Percentiles rank a stretch among this genome's conserved stretches.
Conservation (phyloP, 2,329 filamentous ascomycete genomes). For the Apiospora sp. region DNA sequence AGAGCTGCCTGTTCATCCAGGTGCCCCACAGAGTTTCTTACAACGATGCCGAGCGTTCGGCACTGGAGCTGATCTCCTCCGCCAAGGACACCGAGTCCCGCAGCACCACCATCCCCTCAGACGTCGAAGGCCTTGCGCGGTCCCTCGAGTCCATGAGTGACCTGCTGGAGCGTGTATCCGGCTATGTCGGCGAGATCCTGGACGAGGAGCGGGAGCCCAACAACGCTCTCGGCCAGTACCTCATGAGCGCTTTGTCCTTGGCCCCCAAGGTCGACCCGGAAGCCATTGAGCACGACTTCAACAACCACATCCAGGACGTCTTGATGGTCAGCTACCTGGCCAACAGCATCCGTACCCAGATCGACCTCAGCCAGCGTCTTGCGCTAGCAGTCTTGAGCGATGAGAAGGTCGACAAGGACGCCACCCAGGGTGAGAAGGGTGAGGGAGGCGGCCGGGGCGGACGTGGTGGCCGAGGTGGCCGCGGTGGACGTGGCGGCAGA, state of each 20-base stretch:
- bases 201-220: slow-evolving; percentile 92
- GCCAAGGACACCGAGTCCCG: slow-evolving; percentile 83
- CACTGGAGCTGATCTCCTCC: slow-evolving; percentile 82
- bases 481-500: slow-evolving; percentile 53
- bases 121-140: slow-evolving; percentile 88
- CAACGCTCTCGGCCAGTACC: slow-evolving; percentile 90
- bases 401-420: slow-evolving; percentile 55
- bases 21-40: slow-evolving; percentile 95
- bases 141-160: slow-evolving; percentile 87
- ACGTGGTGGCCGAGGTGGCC: slow-evolving; percentile 52
- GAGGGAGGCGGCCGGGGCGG: slow-evolving; percentile 44
- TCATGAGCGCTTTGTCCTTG: slow-evolving; percentile 91
- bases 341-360: slow-evolving; percentile 98
- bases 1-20: slow-evolving; percentile 97
- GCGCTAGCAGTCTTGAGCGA: slow-evolving; percentile 75
- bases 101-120: slow-evolving; percentile 76
- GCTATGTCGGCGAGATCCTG: slow-evolving; percentile 91
- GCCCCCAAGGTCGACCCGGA: slow-evolving; percentile 92
- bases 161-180: slow-evolving; percentile 89
- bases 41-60: slow-evolving; percentile 69
- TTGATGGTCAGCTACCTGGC: slow-evolving; percentile 97
- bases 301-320: slow-evolving; percentile 99
- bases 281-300: slow-evolving; percentile 97
- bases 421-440: slow-evolving; percentile 48
- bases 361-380: slow-evolving; percentile 94